Conservation (phyloP, 805 yeast genomes). For the Myxozyma kluyveri region DNA sequence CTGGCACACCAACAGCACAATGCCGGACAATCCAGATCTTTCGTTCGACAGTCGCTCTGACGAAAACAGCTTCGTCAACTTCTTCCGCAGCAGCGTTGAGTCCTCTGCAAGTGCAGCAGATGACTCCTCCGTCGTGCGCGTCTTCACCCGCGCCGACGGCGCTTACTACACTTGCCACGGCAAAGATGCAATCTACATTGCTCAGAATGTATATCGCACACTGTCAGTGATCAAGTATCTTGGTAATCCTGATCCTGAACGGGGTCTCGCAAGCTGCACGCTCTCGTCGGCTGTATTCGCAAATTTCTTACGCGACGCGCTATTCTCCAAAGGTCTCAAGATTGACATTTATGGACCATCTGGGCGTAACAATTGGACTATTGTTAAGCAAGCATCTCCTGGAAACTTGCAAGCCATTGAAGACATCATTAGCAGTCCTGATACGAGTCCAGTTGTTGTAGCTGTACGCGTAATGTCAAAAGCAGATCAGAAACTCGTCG, state of each 20-base stretch:
- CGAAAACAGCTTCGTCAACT: conserved; percentile 40
- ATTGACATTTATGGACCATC: conserved; percentile 65
- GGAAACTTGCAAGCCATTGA: conserved; percentile 83
- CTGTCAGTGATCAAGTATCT: conserved; percentile 66
- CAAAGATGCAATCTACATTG: conserved; percentile 76
- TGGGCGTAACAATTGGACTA: conserved; percentile 48
- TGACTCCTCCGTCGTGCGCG: conserved; percentile 16
- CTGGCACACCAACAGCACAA: background rate
- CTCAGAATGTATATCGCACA: conserved; percentile 81
- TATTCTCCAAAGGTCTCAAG: conserved; percentile 69
- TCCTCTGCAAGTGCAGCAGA: conserved; percentile 15
- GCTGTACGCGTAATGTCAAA: conserved; percentile 48
- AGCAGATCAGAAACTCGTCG: conserved; percentile 54
- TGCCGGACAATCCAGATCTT: conserved; percentile 50
- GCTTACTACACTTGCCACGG: conserved; percentile 67
- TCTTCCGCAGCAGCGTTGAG: conserved; percentile 25
- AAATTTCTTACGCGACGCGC: conserved; percentile 60
- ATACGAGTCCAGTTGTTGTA: conserved; percentile 54
- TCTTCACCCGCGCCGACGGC: conserved; percentile 42
- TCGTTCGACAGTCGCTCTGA: conserved; percentile 55
- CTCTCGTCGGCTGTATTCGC: conserved; percentile 72
- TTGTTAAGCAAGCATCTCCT: conserved; percentile 70
- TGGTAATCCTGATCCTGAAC: conserved; percentile 40
- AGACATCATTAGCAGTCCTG: conserved; percentile 55
- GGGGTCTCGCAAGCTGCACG: conserved; percentile 62